These are phyloP conservation scores for Agaricales sp. DNA, from an alignment of 1,284 basidiomycete genomes.

Conservation along the genomic window DNA sequence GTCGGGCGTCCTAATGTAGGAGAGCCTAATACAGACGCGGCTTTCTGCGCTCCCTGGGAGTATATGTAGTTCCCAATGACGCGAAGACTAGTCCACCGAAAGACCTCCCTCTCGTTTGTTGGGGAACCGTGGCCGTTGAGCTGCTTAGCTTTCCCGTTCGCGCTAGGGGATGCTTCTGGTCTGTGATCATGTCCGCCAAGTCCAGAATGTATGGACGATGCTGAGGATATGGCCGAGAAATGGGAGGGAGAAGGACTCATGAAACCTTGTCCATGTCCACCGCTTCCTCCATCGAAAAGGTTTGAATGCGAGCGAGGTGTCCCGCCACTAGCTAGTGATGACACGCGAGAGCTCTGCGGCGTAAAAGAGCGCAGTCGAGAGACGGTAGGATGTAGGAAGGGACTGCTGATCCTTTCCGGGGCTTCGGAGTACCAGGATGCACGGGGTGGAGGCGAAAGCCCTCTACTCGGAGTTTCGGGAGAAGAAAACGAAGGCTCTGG, in stretches of 20 bases:
- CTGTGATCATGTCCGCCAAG: slow-evolving; percentile 14
- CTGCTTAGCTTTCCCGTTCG: slow-evolving; percentile 6
- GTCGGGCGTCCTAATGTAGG: slow-evolving; percentile 58
- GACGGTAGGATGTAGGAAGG: slow-evolving; percentile 67
- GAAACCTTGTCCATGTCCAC: too few species aligned
- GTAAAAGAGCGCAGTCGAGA: slow-evolving; percentile 73
- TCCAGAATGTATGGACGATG: slow-evolving; percentile 41
- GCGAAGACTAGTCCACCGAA: slow-evolving; percentile 73
- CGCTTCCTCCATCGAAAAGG: slow-evolving; percentile 22
- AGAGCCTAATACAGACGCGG: slow-evolving; percentile 49
- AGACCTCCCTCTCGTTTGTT: slow-evolving; percentile 42
- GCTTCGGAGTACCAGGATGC: slow-evolving; percentile 14
- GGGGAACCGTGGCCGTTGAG: slow-evolving; percentile 4
- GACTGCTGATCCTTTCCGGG: slow-evolving; percentile 27
- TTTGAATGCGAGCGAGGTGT: slow-evolving; percentile 31
- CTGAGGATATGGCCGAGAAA: slow-evolving; percentile 60
- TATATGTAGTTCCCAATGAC: slow-evolving; percentile 46
- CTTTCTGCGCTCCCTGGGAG: slow-evolving; percentile 45
- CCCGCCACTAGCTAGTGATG: slow-evolving; percentile 35
- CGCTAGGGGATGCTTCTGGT: too few species aligned
- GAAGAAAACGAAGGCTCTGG: slow-evolving; percentile 9
- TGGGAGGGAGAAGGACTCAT: slow-evolving; percentile 51
- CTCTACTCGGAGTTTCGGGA: slow-evolving; percentile 29
- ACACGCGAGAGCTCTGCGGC: slow-evolving; percentile 38
- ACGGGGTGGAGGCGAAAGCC: slow-evolving; percentile 32